Percentiles rank a stretch among this genome's conserved stretches.
Conservation (phyloP, 192 early-diverging fungal genomes). For the Linnemannia elongata region DNA sequence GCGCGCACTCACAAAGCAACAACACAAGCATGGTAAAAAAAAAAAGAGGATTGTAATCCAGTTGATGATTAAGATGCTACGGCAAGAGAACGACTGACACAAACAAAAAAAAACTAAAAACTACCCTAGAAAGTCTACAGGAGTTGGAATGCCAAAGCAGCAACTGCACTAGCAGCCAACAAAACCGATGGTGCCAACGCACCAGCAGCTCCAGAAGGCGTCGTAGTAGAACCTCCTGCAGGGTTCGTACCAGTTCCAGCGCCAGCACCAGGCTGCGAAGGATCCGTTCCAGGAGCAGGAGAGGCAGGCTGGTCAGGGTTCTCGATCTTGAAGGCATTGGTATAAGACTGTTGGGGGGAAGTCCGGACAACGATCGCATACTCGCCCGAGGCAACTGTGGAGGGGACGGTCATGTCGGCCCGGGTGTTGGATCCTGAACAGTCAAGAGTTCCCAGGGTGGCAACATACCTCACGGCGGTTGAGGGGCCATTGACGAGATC, state of each 20-base stretch:
- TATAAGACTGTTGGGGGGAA: slow-evolving; percentile 47
- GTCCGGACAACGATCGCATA: slow-evolving; percentile 54
- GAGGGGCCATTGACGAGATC: slow-evolving; percentile 53
- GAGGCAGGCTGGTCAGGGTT: slow-evolving; percentile 36
- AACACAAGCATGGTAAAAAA: background rate
- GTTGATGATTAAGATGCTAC: background rate
- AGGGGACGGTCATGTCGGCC: slow-evolving; percentile 50
- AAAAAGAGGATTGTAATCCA: background rate
- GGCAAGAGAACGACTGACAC: background rate
- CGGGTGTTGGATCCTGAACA: slow-evolving; percentile 51
- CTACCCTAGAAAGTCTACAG: slow-evolving; percentile 2
- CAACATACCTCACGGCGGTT: slow-evolving; percentile 48
- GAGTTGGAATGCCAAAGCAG: slow-evolving; percentile 25
- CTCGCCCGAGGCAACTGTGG: slow-evolving; percentile 33
- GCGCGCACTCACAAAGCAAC: background rate
- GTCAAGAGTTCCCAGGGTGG: slow-evolving; percentile 42
- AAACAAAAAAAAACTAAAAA: background rate
- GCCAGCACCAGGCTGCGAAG: background rate
- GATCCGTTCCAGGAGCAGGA: background rate
- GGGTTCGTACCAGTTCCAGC: background rate
- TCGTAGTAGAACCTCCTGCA: background rate
- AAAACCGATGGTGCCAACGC: slow-evolving; percentile 16
- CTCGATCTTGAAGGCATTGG: slow-evolving; percentile 45
- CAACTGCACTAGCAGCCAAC: slow-evolving; percentile 24
- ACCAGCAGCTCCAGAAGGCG: background rate